Percentiles rank a stretch among this genome's conserved stretches.
Conservation (phyloP, 768 basidiomycete species). For the Scleroderma citrinum region DNA sequence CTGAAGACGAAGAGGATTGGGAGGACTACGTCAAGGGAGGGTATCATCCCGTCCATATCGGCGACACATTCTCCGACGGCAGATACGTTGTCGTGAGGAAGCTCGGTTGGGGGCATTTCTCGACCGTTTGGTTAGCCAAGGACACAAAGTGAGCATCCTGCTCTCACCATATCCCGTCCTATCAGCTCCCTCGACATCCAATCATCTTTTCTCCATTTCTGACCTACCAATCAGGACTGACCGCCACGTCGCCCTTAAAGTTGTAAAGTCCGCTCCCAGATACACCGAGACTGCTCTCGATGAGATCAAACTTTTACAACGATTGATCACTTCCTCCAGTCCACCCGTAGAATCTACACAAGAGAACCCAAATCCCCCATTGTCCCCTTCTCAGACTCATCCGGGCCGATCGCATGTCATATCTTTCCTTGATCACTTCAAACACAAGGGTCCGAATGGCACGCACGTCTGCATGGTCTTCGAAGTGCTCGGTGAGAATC, state of each 20-base stretch:
- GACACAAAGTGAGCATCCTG: slow-evolving; percentile 61
- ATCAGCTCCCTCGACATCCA: neutral
- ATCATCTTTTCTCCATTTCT: slow-evolving; percentile 1
- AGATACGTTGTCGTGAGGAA: slow-evolving; percentile 91
- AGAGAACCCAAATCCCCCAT: slow-evolving; percentile 43
- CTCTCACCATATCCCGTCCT: neutral
- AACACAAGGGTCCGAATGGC: slow-evolving; percentile 94
- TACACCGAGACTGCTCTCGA: slow-evolving; percentile 98
- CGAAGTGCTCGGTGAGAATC: slow-evolving; percentile 95
- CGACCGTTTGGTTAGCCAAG: slow-evolving; percentile 86
- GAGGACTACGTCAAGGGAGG: slow-evolving; percentile 83
- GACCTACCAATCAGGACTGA: slow-evolving; percentile 56
- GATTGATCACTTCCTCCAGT: slow-evolving; percentile 79
- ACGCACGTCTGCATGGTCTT: slow-evolving; percentile 99
- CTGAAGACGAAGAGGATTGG: slow-evolving; percentile 90
- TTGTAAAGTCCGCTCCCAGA: slow-evolving; percentile 94
- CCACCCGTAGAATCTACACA: slow-evolving; percentile 46
- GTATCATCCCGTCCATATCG: slow-evolving; percentile 92
- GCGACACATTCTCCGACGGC: slow-evolving; percentile 82
- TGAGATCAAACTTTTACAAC: slow-evolving; percentile 96
- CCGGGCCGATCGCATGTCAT: slow-evolving; percentile 93
- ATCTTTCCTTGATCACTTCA: slow-evolving; percentile 95
- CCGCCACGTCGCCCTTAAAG: slow-evolving; percentile 97
- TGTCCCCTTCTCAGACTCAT: slow-evolving; percentile 62
- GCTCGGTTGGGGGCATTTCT: slow-evolving; percentile 94